Percentiles rank a stretch among this genome's conserved stretches.
Evolutionary conservation across 305 asterid genomes (phyloP).

Genomic region (Fraxinus ornus): DNA sequence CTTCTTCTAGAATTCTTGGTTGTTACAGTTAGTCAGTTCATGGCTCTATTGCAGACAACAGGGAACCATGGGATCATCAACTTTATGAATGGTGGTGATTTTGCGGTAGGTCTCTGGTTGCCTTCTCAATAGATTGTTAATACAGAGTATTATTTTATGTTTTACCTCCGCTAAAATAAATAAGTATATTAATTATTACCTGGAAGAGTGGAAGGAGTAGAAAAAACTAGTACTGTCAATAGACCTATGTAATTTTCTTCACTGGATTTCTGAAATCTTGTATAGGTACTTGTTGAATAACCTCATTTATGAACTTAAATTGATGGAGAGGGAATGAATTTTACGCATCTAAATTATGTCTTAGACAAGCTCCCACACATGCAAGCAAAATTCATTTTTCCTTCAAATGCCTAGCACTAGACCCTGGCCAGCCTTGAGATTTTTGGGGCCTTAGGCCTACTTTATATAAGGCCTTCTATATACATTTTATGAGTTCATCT

Average conservation of each 20-base stretch:
- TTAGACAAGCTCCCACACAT: background rate
- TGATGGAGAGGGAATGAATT: background rate
- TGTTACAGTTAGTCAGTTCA: slow-evolving; percentile 63
- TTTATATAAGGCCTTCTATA: too few species aligned
- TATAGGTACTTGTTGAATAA: background rate
- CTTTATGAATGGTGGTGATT: slow-evolving; percentile 72
- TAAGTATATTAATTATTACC: background rate
- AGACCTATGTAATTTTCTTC: background rate
- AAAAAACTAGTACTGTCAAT: background rate
- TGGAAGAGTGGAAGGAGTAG: background rate
- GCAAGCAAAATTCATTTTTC: background rate
- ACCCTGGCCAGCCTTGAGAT: background rate
- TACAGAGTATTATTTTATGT: background rate
- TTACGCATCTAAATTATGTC: background rate
- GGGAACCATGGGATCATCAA: slow-evolving; percentile 66
- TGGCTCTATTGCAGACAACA: slow-evolving; percentile 60
- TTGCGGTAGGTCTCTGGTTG: slow-evolving; percentile 45
- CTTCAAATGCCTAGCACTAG: background rate
- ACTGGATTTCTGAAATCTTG: background rate
- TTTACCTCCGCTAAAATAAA: background rate
- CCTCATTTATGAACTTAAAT: background rate
- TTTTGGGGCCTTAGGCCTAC: background rate
- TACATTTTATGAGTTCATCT: background rate
- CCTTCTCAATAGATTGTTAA: background rate
- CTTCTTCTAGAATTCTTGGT: slow-evolving; percentile 65